Percentiles rank a stretch among this genome's conserved stretches.
Evolutionary conservation across 1,284 basidiomycete species (phyloP).

Genomic region (Apiotrichum mycotoxinovorans): DNA sequence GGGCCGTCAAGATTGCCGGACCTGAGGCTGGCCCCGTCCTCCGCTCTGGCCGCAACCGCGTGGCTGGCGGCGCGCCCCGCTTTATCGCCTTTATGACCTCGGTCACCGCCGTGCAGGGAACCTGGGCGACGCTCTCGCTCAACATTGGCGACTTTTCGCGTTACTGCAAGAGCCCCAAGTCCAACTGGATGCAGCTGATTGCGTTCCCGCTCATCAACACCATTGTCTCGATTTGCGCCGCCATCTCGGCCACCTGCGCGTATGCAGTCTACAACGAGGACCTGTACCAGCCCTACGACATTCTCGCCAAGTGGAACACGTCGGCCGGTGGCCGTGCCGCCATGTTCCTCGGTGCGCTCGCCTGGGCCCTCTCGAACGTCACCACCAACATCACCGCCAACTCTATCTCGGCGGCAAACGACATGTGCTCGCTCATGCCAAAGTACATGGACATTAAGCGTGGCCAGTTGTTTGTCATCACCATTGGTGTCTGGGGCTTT

Average conservation of each 20-base stretch:
- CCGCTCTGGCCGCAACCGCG: slow-evolving; percentile 24
- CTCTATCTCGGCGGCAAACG: slow-evolving; percentile 70
- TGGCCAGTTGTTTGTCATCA: slow-evolving; percentile 67
- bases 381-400: slow-evolving; percentile 66
- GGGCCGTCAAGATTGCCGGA: slow-evolving; percentile 65
- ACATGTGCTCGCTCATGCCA: slow-evolving; percentile 59
- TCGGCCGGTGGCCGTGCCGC: slow-evolving; percentile 57
- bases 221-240: slow-evolving; percentile 57
- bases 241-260: slow-evolving; percentile 61
- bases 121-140: slow-evolving; percentile 54
- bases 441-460: slow-evolving; percentile 69
- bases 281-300: slow-evolving; percentile 40
- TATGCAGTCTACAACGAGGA: slow-evolving; percentile 60
- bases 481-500: slow-evolving; percentile 63
- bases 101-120: slow-evolving; percentile 35
- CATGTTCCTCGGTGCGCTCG: slow-evolving; percentile 69
- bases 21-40: slow-evolving; percentile 62
- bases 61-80: slow-evolving; percentile 26
- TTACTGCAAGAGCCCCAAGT: slow-evolving; percentile 43
- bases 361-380: slow-evolving; percentile 64
- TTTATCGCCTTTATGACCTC: slow-evolving; percentile 40
- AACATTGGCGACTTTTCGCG: slow-evolving; percentile 65
- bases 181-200: slow-evolving; percentile 60
- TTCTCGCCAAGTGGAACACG: slow-evolving; percentile 63
- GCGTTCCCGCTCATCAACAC: slow-evolving; percentile 65